A percentile compares a stretch with the other conserved stretches of the same genome.
These are phyloP conservation scores for Trichoderma harzianum DNA, from an alignment of 2,329 filamentous ascomycete genomes.

Conservation along the genomic window DNA sequence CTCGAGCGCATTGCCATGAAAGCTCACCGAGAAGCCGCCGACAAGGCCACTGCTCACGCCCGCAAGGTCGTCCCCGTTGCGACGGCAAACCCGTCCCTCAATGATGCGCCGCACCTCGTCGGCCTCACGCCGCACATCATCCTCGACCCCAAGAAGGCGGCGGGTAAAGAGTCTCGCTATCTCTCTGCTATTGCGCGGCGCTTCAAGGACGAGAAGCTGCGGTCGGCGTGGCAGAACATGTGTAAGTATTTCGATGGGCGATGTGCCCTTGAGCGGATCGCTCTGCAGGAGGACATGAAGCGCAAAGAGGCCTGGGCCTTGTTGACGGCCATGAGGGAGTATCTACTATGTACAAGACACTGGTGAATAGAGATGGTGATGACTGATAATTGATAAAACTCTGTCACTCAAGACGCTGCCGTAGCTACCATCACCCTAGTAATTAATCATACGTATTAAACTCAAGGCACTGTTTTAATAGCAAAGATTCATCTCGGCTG, in stretches of 20 bases:
- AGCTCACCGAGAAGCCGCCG: constrained; percentile 52
- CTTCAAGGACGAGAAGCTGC: constrained; percentile 54
- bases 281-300: constrained; percentile 81
- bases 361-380: constrained; percentile 49
- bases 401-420: not conserved
- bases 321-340: constrained; percentile 63
- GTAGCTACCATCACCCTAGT: not conserved
- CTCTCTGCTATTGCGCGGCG: constrained; percentile 57
- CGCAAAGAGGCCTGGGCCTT: constrained; percentile 73
- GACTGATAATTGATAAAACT: not conserved
- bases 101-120: constrained; percentile 55
- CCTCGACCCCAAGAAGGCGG: constrained; percentile 73
- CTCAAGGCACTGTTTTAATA: not conserved
- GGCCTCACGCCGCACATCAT: constrained; percentile 64
- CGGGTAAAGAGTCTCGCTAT: constrained; percentile 72
- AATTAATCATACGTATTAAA: not conserved
- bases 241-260: constrained; percentile 85
- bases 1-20: constrained; percentile 56
- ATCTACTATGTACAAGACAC: constrained; percentile 64
- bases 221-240: constrained; percentile 68
- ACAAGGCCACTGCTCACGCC: constrained; percentile 54
- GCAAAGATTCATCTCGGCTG: not conserved
- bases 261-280: constrained; percentile 80
- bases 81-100: constrained; percentile 55
- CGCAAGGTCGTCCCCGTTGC: constrained; percentile 47